Evolutionary conservation across 176 grass and related monocot genomes (phyloP).

Genomic region (Carex scoparia): DNA sequence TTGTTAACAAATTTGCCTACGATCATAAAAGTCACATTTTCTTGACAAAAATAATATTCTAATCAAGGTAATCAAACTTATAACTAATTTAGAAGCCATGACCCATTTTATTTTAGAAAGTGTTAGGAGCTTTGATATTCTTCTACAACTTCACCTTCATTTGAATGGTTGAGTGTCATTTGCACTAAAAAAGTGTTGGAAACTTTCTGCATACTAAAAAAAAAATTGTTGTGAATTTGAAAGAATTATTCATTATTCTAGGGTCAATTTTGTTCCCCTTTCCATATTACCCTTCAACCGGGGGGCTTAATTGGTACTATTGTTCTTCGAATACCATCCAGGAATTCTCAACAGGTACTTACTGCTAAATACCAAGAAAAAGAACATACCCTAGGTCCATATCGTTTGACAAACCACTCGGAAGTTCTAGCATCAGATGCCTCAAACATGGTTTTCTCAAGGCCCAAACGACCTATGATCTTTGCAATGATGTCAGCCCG

Average conservation of each 20-base stretch:
- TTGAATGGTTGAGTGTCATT: background rate
- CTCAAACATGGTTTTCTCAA: conserved; percentile 94
- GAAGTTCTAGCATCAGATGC: conserved; percentile 46
- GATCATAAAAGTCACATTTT: background rate
- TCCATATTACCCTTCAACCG: background rate
- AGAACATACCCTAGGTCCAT: conserved; percentile 63
- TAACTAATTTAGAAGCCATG: background rate
- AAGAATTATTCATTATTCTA: background rate
- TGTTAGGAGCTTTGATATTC: background rate
- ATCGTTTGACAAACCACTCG: conserved; percentile 80
- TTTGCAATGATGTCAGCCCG: conserved; percentile 63
- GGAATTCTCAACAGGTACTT: background rate
- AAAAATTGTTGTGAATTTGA: background rate
- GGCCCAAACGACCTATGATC: conserved; percentile 63
- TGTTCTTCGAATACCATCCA: background rate
- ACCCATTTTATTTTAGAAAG: background rate
- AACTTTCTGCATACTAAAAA: background rate
- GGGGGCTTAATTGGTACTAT: background rate
- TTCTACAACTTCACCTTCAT: background rate
- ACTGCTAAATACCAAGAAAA: background rate
- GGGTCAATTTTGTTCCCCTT: background rate
- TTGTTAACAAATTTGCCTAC: background rate
- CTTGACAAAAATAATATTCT: background rate
- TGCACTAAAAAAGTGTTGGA: background rate
- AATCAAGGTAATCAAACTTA: background rate